Base-by-base conservation (phyloP, 208 protist genomes). In the Trypanosoma melophagium region DNA sequence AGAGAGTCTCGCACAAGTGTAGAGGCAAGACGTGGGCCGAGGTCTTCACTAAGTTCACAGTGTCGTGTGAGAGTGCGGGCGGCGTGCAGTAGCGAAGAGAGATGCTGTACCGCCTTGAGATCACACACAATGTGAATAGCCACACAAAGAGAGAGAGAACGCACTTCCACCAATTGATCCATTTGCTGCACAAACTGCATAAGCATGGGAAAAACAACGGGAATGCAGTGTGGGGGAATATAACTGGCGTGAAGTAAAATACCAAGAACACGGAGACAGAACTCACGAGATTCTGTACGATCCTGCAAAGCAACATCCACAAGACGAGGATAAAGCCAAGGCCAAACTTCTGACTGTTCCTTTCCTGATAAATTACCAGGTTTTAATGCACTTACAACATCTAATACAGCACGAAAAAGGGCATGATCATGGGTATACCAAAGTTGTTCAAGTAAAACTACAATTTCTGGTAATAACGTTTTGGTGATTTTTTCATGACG, bases 231-330 rank as follows among this genome's bases (percentile, higher is more conserved):
- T 13, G 89, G 84, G 17, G 91, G 91, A 77, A 94, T 94, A 76
- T 87, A 96, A 66, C 81, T 92, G 28, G 91, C 89, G 54, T 86
- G 84, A 44, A 94, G 72, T 54, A 94, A 63, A 74, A 96, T 94
- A 56, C 91, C 83, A 45, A 96, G 77, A 14, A 96, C 89, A 61
- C 89, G 85, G n/a, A 96, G 77, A 60, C 81, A 90, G 63, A 96
- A 93, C 77, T 96, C 88, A 41, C 84, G 80, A 16, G 87, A 84
- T 58, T 93, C 85, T 21, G 86, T 89, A 72, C 70, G 85, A 64
- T 96, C 91, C 64, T 94, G 91, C 44, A 96, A 67, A 16, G 89
- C 91, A 51, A 93, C 91, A 73, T 96, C 91, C 35, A 93, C 84
- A 47, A 96, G 87, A 10, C 91, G 79, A 22, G 91, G 91, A 66